Percentiles rank a stretch among this genome's conserved stretches.
Conservation (phyloP, 768 basidiomycete species). For the Auricularia sp. region DNA sequence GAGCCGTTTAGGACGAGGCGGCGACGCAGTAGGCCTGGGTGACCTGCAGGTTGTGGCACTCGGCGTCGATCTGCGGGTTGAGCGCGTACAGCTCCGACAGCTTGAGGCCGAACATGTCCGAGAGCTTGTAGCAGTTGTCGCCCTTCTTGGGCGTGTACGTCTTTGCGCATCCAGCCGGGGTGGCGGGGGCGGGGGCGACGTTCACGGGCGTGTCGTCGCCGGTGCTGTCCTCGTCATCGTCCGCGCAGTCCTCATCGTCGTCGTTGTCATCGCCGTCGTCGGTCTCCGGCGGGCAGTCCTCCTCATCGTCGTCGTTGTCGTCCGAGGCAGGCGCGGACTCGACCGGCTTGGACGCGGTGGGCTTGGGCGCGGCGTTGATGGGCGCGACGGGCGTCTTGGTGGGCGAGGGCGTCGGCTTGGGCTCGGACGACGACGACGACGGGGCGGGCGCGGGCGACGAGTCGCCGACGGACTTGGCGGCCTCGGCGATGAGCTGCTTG, state of each 20-base stretch:
- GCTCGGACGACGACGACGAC: background rate
- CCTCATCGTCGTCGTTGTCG: background rate
- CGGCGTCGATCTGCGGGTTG: background rate
- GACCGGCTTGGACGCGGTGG: background rate
- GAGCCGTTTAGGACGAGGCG: background rate
- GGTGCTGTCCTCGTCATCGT: conserved; percentile 9
- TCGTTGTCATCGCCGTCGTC: background rate
- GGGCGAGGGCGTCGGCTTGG: background rate
- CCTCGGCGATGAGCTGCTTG: conserved; percentile 1
- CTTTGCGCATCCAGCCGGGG: background rate
- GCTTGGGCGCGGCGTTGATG: background rate
- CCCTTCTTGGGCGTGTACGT: background rate
- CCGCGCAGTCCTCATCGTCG: conserved; percentile 11
- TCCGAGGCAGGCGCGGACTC: background rate
- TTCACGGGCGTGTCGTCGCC: conserved; percentile 12
- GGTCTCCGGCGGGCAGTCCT: background rate
- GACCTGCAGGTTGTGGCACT: background rate
- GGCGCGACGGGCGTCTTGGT: background rate
- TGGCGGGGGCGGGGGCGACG: background rate
- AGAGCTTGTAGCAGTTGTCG: conserved; percentile 2
- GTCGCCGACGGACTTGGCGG: background rate
- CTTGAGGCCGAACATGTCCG: background rate
- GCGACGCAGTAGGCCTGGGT: background rate
- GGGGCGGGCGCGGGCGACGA: background rate
- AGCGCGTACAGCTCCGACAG: background rate